Conservation (phyloP, 352 stramenopile genomes). For the Pythium rhizo-oryzae region DNA sequence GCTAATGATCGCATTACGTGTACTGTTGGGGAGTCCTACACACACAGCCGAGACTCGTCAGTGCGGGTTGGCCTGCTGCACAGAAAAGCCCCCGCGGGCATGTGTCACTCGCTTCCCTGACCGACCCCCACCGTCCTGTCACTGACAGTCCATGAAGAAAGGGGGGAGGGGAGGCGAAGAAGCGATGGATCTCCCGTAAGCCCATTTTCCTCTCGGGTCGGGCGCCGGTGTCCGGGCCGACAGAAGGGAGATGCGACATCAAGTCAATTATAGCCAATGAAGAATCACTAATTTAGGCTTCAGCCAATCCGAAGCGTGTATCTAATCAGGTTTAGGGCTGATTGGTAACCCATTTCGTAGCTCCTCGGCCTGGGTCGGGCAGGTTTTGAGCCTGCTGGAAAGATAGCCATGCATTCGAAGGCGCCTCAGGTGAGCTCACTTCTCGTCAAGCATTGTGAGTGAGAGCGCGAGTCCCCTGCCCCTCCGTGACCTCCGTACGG, state of each 20-base stretch:
- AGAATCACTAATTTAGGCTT: background rate
- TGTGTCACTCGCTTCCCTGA: conserved; percentile 14
- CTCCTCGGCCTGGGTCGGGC: conserved; percentile 15
- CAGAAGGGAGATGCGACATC: background rate
- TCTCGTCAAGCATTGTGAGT: conserved; percentile 40
- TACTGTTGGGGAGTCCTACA: too few relatives aligned
- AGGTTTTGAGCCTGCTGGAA: conserved; percentile 29
- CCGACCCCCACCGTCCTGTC: conserved; percentile 12
- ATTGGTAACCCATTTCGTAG: conserved; percentile 24
- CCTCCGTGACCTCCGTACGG: background rate
- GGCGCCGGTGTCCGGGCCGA: background rate
- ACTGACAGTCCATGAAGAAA: background rate
- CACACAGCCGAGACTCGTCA: too few relatives aligned
- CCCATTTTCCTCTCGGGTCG: conserved; percentile 15
- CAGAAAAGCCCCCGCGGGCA: background rate
- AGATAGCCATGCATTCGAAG: conserved; percentile 47
- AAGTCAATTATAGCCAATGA: conserved; percentile 6
- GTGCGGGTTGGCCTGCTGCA: too few relatives aligned
- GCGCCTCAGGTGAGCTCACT: conserved; percentile 21
- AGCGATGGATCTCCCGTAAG: background rate
- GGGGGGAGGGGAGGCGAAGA: background rate
- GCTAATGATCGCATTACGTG: too few relatives aligned
- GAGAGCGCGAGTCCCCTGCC: background rate
- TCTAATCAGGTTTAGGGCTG: conserved; percentile 23
- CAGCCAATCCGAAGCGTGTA: conserved; percentile 10